Conservation (phyloP, 129 eudicot species). For the Pulicaria dysenterica region DNA sequence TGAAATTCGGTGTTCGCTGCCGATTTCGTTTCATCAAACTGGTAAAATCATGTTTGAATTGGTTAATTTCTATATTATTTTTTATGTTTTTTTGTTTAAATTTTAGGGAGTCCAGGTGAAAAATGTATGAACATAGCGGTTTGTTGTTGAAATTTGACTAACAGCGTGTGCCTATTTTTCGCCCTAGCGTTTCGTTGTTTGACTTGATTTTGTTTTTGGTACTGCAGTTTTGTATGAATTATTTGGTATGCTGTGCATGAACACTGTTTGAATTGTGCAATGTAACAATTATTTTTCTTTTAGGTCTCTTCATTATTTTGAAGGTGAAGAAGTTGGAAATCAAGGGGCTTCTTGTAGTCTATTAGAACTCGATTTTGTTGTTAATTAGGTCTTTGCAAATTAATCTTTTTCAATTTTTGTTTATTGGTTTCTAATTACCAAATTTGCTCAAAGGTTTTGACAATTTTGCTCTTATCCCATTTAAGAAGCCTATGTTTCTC, state of each 20-base stretch:
- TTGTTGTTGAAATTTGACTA: conserved; percentile 1
- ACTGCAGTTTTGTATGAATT: neutral
- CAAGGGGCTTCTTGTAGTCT: neutral
- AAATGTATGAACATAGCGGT: conserved; percentile 3
- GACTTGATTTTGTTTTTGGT: conserved; percentile 9
- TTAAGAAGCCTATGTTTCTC: neutral
- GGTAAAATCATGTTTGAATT: conserved; percentile 10
- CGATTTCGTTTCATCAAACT: conserved; percentile 26
- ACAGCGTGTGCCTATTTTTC: conserved; percentile 1
- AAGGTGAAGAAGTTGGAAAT: conserved; percentile 8
- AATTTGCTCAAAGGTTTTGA: conserved; percentile 7
- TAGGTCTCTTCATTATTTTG: neutral
- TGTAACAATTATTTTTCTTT: conserved; percentile 5
- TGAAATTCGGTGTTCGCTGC: neutral
- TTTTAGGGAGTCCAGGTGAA: neutral
- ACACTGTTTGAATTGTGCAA: conserved; percentile 27
- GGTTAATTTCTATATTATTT: conserved; percentile 3
- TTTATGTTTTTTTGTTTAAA: neutral
- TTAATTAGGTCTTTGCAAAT: conserved; percentile 18
- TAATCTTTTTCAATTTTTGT: conserved; percentile 7
- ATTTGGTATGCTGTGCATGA: conserved; percentile 11
- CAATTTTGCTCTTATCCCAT: neutral
- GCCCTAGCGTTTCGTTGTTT: conserved; percentile 28
- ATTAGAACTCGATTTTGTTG: neutral
- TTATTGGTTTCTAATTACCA: neutral